phyloP scores from a whole-genome alignment of 768 basidiomycete species.

The Obba rivulosa region DNA sequence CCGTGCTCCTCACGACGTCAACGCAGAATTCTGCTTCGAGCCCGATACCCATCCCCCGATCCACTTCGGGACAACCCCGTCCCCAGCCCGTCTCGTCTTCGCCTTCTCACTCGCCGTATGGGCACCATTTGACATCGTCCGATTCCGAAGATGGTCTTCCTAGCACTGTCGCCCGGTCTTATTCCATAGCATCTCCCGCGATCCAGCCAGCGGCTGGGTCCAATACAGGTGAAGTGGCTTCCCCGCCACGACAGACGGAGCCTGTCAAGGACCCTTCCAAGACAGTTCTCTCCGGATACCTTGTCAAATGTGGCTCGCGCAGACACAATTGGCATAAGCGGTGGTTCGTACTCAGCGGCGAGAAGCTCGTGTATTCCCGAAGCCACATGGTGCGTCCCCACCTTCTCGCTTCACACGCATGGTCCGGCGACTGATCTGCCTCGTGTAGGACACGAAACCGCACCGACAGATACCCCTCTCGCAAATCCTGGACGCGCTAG shows the following conservation, averaged over 20 bases:
- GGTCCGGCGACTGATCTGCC: conserved; percentile 2
- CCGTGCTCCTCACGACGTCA: conserved; percentile 55
- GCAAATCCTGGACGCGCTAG: conserved; percentile 88
- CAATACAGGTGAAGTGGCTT: conserved; percentile 18
- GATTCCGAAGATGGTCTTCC: conserved; percentile 73
- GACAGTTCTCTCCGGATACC: conserved; percentile 80
- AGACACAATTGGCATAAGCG: conserved; percentile 94
- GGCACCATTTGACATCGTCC: conserved; percentile 60
- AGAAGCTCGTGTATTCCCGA: conserved; percentile 80
- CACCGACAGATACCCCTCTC: conserved; percentile 82
- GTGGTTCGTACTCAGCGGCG: conserved; percentile 92
- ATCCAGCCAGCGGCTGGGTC: conserved; percentile 26
- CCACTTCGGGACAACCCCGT: conserved; percentile 9
- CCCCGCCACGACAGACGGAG: conserved; percentile 39
- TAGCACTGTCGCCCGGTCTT: conserved; percentile 33
- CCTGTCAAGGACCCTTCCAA: conserved; percentile 59
- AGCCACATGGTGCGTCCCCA: conserved; percentile 85
- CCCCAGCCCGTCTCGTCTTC: conserved; percentile 38
- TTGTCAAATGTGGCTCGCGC: conserved; percentile 95
- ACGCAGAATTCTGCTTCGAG: conserved; percentile 51
- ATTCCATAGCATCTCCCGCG: conserved; percentile 39
- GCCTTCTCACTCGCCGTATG: conserved; percentile 36
- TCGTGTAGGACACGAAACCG: conserved; percentile 75
- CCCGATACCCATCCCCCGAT: conserved; percentile 48
- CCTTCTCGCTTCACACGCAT: conserved; percentile 1